A percentile compares a stretch with the other conserved stretches of the same genome.
Conservation (phyloP, 2,329 filamentous ascomycete species). For the Aurifilum marmelostoma region DNA sequence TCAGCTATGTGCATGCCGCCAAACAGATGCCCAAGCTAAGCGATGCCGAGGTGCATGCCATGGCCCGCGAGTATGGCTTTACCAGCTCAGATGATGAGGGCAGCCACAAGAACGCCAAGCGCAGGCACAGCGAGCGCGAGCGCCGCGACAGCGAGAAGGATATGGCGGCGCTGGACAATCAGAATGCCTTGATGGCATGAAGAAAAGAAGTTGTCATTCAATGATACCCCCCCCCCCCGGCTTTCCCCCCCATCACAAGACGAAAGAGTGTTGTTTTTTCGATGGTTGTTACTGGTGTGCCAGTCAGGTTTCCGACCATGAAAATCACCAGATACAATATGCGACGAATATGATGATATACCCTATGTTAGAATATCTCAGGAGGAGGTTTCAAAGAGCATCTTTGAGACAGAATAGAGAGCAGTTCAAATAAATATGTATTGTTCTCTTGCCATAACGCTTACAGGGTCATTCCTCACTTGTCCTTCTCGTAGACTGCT, state of each 20-base stretch:
- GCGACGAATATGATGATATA: not conserved
- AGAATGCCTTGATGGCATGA: conserved; percentile 27
- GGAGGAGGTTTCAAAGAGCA: not conserved
- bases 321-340: not conserved
- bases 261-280: not conserved
- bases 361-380: not conserved
- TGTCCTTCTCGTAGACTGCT: too few species aligned
- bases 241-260: too few species aligned
- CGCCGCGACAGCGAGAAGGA: conserved; percentile 23
- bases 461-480: too few species aligned
- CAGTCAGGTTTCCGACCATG: not conserved
- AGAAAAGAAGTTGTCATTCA: not conserved
- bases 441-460: too few species aligned
- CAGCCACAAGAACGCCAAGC: conserved; percentile 13
- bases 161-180: conserved; percentile 1
- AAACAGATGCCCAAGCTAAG: conserved; percentile 25
- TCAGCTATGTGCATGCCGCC: conserved; percentile 25
- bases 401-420: not conserved
- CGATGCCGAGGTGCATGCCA: conserved; percentile 22
- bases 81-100: conserved; percentile 26
- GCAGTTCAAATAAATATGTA: not conserved
- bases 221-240: not conserved
- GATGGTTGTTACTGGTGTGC: not conserved
- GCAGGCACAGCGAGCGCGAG: conserved; percentile 14
- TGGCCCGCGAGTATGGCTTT: conserved; percentile 29